Conservation (phyloP, 176 grass and related monocot genomes). For the Thinopyrum elongatum region DNA sequence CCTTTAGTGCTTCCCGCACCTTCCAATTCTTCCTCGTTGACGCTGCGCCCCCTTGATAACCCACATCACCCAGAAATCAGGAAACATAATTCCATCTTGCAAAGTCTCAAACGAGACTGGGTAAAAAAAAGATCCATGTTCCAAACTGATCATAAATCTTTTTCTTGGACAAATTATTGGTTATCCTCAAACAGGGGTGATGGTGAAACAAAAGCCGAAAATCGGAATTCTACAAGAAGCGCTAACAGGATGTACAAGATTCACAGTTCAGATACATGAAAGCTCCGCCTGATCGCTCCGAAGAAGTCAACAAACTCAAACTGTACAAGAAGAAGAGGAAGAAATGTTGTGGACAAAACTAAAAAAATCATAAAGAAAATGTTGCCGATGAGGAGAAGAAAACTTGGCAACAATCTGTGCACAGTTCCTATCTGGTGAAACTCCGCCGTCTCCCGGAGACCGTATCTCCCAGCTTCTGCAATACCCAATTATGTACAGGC, state of each 20-base stretch:
- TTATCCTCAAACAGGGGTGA: not conserved
- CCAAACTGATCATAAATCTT: not conserved
- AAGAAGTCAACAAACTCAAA: not conserved
- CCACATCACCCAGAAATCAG: not conserved
- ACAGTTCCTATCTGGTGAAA: not conserved
- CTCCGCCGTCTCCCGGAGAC: not conserved
- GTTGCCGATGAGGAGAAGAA: not conserved
- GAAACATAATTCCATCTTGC: not conserved
- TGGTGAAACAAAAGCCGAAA: not conserved
- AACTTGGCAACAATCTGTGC: slow-evolving; percentile 18
- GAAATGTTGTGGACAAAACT: slow-evolving; percentile 31
- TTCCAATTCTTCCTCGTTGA: too few species aligned
- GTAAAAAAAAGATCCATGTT: not conserved
- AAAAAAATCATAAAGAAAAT: not conserved
- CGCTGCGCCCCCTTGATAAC: too few species aligned
- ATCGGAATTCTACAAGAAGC: not conserved
- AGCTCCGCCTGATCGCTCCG: not conserved
- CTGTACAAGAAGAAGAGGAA: slow-evolving; percentile 9
- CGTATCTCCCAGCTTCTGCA: not conserved
- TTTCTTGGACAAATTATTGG: not conserved
- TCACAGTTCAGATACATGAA: slow-evolving; percentile 8
- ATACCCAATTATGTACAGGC: slow-evolving; percentile 17
- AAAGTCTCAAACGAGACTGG: not conserved
- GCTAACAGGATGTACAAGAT: not conserved
- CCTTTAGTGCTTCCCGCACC: too few species aligned